A percentile compares a stretch with the other conserved stretches of the same genome.
Evolutionary conservation across 2,329 filamentous ascomycete species (phyloP).

Genomic region (Sphaerulina vaccinii): DNA sequence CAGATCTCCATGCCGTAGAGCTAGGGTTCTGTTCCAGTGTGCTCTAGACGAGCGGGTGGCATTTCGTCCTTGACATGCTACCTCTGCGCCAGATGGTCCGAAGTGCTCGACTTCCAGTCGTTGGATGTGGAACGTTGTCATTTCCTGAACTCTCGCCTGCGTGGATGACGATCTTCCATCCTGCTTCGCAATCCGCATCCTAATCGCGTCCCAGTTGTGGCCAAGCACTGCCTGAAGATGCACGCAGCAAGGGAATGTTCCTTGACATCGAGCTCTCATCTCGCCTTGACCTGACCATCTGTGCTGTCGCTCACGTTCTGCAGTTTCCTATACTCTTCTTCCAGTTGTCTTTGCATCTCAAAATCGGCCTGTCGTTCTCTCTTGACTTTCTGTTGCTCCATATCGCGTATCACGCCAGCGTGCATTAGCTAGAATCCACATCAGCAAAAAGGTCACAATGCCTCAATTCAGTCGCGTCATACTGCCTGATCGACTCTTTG

Average conservation of each 20-base stretch:
- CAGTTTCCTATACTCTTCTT: conserved; percentile 85
- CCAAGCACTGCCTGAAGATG: too few relatives aligned
- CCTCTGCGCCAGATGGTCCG: too few relatives aligned
- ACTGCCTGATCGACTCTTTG: conserved; percentile 83
- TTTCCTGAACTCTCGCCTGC: too few relatives aligned
- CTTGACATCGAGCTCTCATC: conserved; percentile 12
- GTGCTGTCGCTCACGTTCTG: conserved; percentile 68
- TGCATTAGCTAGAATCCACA: conserved; percentile 75
- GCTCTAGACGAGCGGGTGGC: too few relatives aligned
- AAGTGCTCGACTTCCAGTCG: too few relatives aligned
- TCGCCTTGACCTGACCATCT: conserved; percentile 25
- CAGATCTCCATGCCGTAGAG: too few relatives aligned
- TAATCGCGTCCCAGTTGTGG: too few relatives aligned
- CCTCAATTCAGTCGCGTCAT: conserved; percentile 36
- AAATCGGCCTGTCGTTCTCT: conserved; percentile 90
- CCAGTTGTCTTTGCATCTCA: conserved; percentile 80
- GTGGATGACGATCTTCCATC: too few relatives aligned
- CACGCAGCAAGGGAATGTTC: neutral
- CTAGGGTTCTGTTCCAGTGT: too few relatives aligned
- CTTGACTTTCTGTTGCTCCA: conserved; percentile 90
- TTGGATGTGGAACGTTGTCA: too few relatives aligned
- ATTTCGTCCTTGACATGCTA: too few relatives aligned
- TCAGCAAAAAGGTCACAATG: neutral
- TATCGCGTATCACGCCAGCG: conserved; percentile 85
- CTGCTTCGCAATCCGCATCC: too few relatives aligned